Evolutionary conservation across 2,329 filamentous ascomycete species (phyloP), one percentile per base, ranked within the genome.

Genomic region (Geosmithia flava): DNA sequence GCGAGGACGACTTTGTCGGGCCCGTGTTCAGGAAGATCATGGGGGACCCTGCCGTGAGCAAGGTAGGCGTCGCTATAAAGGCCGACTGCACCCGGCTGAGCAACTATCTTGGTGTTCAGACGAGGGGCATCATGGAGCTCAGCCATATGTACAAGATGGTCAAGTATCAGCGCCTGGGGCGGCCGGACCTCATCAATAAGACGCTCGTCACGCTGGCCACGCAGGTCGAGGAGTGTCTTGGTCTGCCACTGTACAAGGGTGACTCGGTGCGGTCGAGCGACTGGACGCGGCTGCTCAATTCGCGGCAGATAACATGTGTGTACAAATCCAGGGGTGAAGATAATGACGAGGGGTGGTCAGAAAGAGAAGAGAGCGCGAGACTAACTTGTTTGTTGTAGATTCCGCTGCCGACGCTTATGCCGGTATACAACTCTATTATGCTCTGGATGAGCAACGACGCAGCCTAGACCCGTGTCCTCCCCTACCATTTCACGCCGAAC

Each of bases 321-420:
- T 68, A 27, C 19, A 16, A 29, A 6, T 30, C 11, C 29, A 30
- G n/a, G n/a, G n/a, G n/a, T n/a, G n/a, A n/a, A n/a, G n/a, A n/a
- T n/a, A 11, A n/a, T 20, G 13, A 39, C 15, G 17, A 6, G 17
- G 13, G n/a, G 16, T 19, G 13, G 17, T n/a, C 20, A 7, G 15
- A 29, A 19, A 44, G n/a, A 27, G 8, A 27, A 27, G 23, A 27
- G 23, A 27, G 23, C 4, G 23, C 4, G 23, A 27, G 23, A 33
- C 7, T 46, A n/a, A 39, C 47, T 49, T 20, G 48, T 39, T n/a
- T 19, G 20, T 27, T 19, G 2, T 29, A 86, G 82, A 90, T 62
- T 81, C 87, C 10, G 88, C 87, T 13, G 82, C 86, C 1, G 88
- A 95, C 61, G 84, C 87, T 0, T 96, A 95, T 59, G 88, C 85